phyloP scores from a whole-genome alignment of 2,329 filamentous ascomycete genomes.

The Trichoderma lentiforme region DNA sequence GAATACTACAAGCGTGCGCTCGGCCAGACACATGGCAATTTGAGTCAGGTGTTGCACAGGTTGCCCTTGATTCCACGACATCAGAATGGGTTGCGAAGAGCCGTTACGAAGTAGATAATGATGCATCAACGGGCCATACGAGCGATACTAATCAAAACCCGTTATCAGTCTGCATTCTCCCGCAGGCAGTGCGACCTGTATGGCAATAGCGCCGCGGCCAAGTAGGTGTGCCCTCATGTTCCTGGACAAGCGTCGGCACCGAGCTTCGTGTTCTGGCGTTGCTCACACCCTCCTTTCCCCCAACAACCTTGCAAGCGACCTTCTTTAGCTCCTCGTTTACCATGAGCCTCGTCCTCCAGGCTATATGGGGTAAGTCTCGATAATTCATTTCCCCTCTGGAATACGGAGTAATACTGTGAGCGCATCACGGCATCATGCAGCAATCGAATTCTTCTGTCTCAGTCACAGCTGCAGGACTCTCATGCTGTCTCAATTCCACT shows the following conservation, averaged over 20 bases:
- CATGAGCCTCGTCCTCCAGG: not conserved
- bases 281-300: not conserved
- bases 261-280: slow-evolving; percentile 5
- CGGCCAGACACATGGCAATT: slow-evolving; percentile 4
- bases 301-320: slow-evolving; percentile 9
- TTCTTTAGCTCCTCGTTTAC: not conserved
- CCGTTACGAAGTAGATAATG: not conserved
- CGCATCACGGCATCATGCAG: not conserved
- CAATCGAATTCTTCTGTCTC: not conserved
- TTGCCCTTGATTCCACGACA: not conserved
- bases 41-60: not conserved
- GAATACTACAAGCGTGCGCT: not conserved
- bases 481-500: not conserved
- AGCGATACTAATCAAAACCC: not conserved
- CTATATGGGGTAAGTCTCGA: not conserved
- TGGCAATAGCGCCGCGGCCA: not conserved
- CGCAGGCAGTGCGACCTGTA: not conserved
- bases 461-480: not conserved
- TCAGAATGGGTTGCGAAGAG: not conserved
- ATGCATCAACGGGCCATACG: not conserved
- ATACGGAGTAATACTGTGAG: not conserved
- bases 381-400: not conserved
- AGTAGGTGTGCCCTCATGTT: slow-evolving; percentile 5
- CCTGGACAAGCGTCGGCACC: slow-evolving; percentile 7
- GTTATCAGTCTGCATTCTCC: not conserved